Evolutionary conservation across 2,329 filamentous ascomycete species (phyloP).

Genomic region (Ambrosiella xylebori): DNA sequence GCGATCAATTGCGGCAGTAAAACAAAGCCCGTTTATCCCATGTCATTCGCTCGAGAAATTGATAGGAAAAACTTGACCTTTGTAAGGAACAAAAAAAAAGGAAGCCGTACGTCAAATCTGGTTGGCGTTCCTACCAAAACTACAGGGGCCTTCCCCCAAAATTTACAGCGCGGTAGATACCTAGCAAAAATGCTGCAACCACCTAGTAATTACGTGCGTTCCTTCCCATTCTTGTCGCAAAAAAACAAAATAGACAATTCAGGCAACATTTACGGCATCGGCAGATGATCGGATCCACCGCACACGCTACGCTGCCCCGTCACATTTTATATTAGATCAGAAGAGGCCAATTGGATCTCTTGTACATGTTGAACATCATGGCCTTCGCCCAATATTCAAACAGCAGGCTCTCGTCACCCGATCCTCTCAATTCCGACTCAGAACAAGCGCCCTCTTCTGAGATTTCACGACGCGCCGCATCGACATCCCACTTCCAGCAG

Average conservation of each 20-base stretch:
- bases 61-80: not conserved
- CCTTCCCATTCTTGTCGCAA: not conserved
- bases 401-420: conserved; percentile 9
- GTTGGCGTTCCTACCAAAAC: not conserved
- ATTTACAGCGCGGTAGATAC: not conserved
- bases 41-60: not conserved
- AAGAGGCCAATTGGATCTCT: not conserved
- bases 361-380: not conserved
- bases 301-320: not conserved
- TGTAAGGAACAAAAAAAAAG: not conserved
- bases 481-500: not conserved
- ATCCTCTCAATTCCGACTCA: conserved; percentile 11
- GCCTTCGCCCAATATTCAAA: not conserved
- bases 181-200: not conserved
- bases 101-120: not conserved
- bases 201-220: not conserved
- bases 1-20: not conserved
- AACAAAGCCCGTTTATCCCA: not conserved
- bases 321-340: no score
- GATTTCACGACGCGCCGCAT: conserved; percentile 6
- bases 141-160: not conserved
- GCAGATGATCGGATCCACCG: not conserved
- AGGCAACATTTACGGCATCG: not conserved
- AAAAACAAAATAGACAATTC: not conserved
- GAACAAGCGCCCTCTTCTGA: conserved; percentile 4